Evolutionary conservation across 495 filamentous ascomycete genomes (phyloP), one percentile per base, ranked within the genome.

Genomic region (Pyrenopolyporus hunteri): DNA sequence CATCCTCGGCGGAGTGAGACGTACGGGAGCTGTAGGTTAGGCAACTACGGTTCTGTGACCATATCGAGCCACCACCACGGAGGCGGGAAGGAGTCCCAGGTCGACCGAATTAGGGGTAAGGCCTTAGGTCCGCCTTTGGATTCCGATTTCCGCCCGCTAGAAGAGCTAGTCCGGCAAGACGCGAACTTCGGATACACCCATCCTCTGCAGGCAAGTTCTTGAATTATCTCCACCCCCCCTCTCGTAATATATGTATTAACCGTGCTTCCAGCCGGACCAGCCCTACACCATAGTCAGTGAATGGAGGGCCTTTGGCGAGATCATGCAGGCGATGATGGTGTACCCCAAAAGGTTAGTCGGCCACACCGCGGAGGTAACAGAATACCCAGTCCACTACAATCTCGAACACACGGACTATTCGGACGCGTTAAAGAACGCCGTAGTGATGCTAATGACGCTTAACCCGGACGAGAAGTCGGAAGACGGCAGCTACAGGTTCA

Each of bases 1-100:
- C 70, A 75, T 25, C 75, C 78, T 5, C 61, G 66, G n/a, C 75
- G 75, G 10, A 51, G 47, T 2, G 79, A 83, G 69, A 77, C 71
- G 45, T 82, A 81, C 36, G 80, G 78, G 1, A 36, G 50, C 3
- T 80, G 79, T 46, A 82, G 80, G 69, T 48, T 83, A 40, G 80
- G 80, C 20, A 71, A 76, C 13, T 80, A 79, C 35, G 43, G 53
- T 13, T 52, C 44, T 3, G 64, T 75, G 8, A 68, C 60, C 20
- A 68, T 80, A 14, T 69, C 67, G 26, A 72, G 68, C 16, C 73
- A 67, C 54, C 56, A 72, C 9, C 48, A 61, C 23, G 56, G 37
- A 29, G n/a, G 23, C 17, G 49, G 40, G 1, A 13, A 33, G 13
- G 19, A 45, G 22, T 28, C 47, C 11, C 0, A 11, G 0, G 17